These are phyloP conservation scores for Clavispora carvajalis DNA, from an alignment of 805 yeast species.

Conservation along the genomic window DNA sequence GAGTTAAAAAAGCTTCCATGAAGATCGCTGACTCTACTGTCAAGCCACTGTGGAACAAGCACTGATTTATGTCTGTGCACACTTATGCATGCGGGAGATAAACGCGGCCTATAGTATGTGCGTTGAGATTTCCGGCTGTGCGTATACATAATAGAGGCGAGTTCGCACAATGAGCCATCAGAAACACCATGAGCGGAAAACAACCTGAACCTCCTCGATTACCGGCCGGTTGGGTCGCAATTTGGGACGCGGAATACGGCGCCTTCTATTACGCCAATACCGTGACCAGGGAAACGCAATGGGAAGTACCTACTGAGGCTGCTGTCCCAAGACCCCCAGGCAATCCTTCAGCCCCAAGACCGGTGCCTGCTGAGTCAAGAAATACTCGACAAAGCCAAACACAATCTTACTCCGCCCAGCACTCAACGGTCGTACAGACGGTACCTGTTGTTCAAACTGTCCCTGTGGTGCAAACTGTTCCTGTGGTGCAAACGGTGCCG, in stretches of 20 bases:
- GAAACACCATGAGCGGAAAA: background rate
- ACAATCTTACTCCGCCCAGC: no score
- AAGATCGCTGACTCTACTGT: no score
- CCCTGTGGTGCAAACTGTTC: conserved; percentile 1
- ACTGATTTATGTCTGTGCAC: background rate
- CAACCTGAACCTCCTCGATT: conserved; percentile 9
- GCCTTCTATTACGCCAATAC: conserved; percentile 23
- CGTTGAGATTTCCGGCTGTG: background rate
- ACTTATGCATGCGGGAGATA: no score
- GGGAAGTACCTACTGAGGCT: conserved; percentile 20
- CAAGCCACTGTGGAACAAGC: no score
- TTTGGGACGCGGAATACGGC: conserved; percentile 29
- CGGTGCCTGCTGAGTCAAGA: background rate
- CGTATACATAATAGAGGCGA: background rate
- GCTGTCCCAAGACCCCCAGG: background rate
- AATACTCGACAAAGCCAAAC: no score
- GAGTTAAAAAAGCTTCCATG: no score
- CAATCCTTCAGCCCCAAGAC: background rate
- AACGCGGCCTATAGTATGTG: no score
- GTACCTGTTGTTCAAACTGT: background rate
- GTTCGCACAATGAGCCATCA: background rate
- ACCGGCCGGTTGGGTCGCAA: conserved; percentile 32
- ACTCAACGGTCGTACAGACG: background rate
- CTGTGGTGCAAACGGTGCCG: background rate
- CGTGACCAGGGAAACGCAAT: conserved; percentile 23